Evolutionary conservation across 768 basidiomycete species (phyloP).

Genomic region (Daedaleopsis sinensis): DNA sequence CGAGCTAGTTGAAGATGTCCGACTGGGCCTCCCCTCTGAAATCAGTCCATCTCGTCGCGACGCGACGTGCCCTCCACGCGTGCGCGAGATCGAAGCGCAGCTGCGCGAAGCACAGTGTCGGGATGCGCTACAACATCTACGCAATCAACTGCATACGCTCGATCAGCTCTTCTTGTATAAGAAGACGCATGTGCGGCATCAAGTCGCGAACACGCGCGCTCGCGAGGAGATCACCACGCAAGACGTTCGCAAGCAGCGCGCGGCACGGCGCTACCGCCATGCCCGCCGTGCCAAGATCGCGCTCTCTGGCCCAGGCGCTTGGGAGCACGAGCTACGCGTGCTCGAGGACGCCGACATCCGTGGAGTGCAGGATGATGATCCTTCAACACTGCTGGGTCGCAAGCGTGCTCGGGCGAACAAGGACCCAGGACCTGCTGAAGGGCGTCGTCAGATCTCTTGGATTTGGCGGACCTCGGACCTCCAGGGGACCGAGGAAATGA

Average conservation of each 20-base stretch:
- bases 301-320: background rate
- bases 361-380: background rate
- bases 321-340: background rate
- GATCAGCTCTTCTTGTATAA: slow-evolving; percentile 18
- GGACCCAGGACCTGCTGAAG: background rate
- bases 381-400: background rate
- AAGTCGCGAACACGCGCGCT: slow-evolving; percentile 14
- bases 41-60: background rate
- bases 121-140: slow-evolving; percentile 18
- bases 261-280: background rate
- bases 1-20: slow-evolving; percentile 18
- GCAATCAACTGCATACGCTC: slow-evolving; percentile 21
- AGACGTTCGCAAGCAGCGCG: background rate
- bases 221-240: background rate
- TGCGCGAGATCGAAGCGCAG: slow-evolving; percentile 6
- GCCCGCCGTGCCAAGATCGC: background rate
- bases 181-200: slow-evolving; percentile 14
- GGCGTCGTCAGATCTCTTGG: background rate
- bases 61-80: slow-evolving; percentile 7
- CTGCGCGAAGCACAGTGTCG: slow-evolving; percentile 23
- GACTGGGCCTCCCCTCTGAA: slow-evolving; percentile 27
- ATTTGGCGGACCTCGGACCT: background rate
- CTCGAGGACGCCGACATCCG: background rate
- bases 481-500: background rate
- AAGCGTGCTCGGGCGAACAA: background rate